Evolutionary conservation across 345 rosid species (phyloP), one percentile per base, ranked within the genome.

Genomic region (Aquilaria sinensis): DNA sequence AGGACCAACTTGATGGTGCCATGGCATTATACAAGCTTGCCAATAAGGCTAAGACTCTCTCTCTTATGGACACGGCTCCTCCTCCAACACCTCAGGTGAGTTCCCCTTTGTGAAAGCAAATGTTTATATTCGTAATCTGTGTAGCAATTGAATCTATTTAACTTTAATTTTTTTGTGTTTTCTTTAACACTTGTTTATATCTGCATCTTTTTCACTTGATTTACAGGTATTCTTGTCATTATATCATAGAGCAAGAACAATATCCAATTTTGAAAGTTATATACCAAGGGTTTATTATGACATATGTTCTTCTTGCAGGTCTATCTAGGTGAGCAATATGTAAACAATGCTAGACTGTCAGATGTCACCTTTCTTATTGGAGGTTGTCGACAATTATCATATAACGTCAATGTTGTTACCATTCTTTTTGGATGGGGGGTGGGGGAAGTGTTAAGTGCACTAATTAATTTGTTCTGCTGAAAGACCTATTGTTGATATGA

Each of bases 301-400:
- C 58, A 37, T 13, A 11, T 3, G 33, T 49, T 63, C 60, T 16
- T 16, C 23, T 55, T 61, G 75, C 90, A 94, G 99, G 90, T 94
- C 49, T 94, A 88, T 76, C 79, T 94, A 55, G 99, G 99, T 66
- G 96, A 88, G 80, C 93, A 91, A 76, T 94, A 78, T 64, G 97
- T 94, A 60, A 94, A 94, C 82, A 88, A 68, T 67, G 71, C 91
- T 58, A 91, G 96, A 10, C 73, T 94, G 72, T 91, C 99, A 43
- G 99, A 94, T 66, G 96, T 94, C 57, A 89, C 91, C 48, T 94
- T 94, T 85, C 84, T 91, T 52, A 96, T 94, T 63, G 99, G 90
- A 89, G 99, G 99, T 89, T n/a, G 68, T 56, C 29, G 65, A 61
- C 37, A 45, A 45, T 60, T 72, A 37, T 37, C 23, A 37, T 37